Base-by-base conservation (phyloP, 2,329 filamentous ascomycete species). In the Sarocladiaceae sp. region DNA sequence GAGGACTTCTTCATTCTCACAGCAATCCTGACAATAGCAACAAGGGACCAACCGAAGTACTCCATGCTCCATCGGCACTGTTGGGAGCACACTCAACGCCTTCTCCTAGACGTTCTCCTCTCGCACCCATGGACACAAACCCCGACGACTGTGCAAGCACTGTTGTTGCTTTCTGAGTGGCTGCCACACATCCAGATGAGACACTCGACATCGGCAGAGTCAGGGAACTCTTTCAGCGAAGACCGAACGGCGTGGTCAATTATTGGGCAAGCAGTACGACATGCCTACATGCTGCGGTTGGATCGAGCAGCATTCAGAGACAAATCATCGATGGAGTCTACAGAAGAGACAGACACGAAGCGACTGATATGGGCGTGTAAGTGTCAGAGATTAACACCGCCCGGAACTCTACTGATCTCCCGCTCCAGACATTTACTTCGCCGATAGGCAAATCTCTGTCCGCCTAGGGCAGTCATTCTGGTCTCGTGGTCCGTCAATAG, bases 201-300 rank as follows among this genome's bases (percentile, higher is more conserved):
- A 13, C 37, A 43, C 11, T 27, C 37, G 3, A 48, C 37, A 3
- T 43, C 47, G 32, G 44, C n/a, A 32, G 33, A 10, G n/a, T 42
- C 20, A 41, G 46, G 19, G 31, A 41, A 20, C 48, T 50, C 24
- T 32, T 41, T 50, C 12, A 37, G 35, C 18, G 41, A 50, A 29
- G 48, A 50, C 12, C 33, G 44, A 15, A 47, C 48, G 4, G 48
- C 48, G 2, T 50, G 48, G 48, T 50, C 48, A n/a, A 37, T 50
- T 10, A 40, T 50, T 20, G 48, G 48, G 11, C 44, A 47, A 12
- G 48, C 48, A 18, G 47, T 50, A 3, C 42, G 48, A 6, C 48
- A 48, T 23, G 48, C 33, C 1, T 50, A 48, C 27, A 45, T 50
- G 37, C 29, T 50, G 7, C 48, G 47, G 1, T 23, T 50, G 13